Evolutionary conservation across 176 grass and related monocot genomes (phyloP), one percentile per base, ranked within the genome.

Genomic region (Zizania latifolia): DNA sequence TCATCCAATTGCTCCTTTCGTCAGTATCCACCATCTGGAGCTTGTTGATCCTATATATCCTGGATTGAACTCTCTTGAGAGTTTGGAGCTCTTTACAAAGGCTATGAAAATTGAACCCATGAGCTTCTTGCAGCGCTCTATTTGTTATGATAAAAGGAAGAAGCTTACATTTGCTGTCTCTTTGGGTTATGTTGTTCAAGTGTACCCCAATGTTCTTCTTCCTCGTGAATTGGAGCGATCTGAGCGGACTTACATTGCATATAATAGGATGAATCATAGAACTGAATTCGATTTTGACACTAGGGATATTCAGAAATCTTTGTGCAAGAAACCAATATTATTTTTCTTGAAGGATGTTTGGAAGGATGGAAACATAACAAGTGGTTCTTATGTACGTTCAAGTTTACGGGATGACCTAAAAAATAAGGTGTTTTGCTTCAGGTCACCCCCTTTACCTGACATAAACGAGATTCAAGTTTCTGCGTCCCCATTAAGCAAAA

Each of bases 251-350:
- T 99, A 90, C 27, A 73, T 81, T 79, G 84, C 86, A 76, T 94
- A 90, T 75, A 94, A 99, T 70, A 94, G 68, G 82, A 81, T 86
- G 72, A 79, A 58, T 54, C 77, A 90, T 14, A 92, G 72, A 83
- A 88, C 9, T 28, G 95, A 99, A 72, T 99, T 92, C 41, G 95
- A 99, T 76, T 92, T 99, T 80, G 95, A 99, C 77, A 99, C 95
- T 48, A 92, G 83, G 72, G 95, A 94, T 77, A 59, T 78, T 64
- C 88, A 89, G 50, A 92, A 81, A 61, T 97, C 88, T 60, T 78
- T 97, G 51, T 99, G 95, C 89, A 99, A 86, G 84, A 94, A 90
- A 63, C 95, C 95, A 35, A 74, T 86, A 46, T 74, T 83, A 55
- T 92, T 94, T 83, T 99, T 90, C 79, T 83, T 99, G 87, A 94